phyloP scores from a whole-genome alignment of 345 rosid genomes.

The Eucalyptus cloeziana region DNA sequence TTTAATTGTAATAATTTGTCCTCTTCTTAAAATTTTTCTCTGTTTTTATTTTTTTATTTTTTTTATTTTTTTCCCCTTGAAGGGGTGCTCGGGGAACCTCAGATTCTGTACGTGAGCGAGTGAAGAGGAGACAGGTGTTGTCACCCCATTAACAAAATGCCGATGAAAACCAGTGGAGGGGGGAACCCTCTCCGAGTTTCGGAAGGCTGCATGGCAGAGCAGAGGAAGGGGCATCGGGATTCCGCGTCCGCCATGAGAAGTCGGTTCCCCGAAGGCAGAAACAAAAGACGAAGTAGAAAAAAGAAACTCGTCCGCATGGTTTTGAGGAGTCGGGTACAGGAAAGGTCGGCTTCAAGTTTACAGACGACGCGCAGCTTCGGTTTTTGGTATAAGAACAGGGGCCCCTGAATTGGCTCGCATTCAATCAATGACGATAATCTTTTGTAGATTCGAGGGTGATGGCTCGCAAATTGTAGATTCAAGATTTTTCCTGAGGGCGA shows the following conservation, averaged over 20 bases:
- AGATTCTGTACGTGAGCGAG: background rate
- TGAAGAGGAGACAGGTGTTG: background rate
- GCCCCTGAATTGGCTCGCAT: background rate
- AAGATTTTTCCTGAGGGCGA: background rate
- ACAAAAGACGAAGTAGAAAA: background rate
- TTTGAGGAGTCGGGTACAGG: background rate
- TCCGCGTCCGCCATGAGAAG: background rate
- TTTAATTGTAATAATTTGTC: too few species aligned
- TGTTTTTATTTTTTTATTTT: too few species aligned
- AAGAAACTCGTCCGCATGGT: background rate
- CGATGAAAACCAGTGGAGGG: background rate
- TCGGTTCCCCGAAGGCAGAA: background rate
- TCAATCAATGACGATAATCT: background rate
- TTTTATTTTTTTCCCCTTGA: too few species aligned
- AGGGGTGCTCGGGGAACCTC: too few species aligned
- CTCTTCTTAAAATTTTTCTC: too few species aligned
- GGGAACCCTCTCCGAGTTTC: accelerated
- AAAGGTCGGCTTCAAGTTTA: background rate
- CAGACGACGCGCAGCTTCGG: background rate
- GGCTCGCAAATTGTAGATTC: too few species aligned
- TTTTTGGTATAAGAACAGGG: background rate
- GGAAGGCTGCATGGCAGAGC: background rate
- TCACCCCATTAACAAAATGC: background rate
- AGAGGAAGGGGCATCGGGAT: background rate
- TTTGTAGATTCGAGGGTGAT: too few species aligned